Percentiles rank a stretch among this genome's conserved stretches.
Conservation (phyloP, 2,329 filamentous ascomycete genomes). For the Aspergillus terreus region DNA sequence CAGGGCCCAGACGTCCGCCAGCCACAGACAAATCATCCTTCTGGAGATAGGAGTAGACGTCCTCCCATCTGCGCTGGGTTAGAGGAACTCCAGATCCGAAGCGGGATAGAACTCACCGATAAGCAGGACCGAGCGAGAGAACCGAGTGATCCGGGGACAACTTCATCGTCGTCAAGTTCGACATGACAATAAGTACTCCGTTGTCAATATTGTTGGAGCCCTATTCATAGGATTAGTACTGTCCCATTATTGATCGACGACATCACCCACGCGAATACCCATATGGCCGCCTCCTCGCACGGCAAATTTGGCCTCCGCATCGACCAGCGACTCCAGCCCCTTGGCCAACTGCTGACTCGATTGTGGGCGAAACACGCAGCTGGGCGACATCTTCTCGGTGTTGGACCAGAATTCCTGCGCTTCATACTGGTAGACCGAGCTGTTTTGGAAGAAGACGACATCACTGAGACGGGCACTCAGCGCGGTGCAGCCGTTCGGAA, state of each 20-base stretch:
- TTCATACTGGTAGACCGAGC: slow-evolving; percentile 28
- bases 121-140: slow-evolving; percentile 26
- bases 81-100: background rate
- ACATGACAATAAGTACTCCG: slow-evolving; percentile 33
- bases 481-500: slow-evolving; percentile 15
- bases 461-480: slow-evolving; percentile 13
- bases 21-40: slow-evolving; percentile 18
- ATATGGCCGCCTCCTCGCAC: slow-evolving; percentile 34
- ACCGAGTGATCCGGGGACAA: slow-evolving; percentile 25
- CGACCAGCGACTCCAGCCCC: slow-evolving; percentile 19
- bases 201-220: slow-evolving; percentile 32
- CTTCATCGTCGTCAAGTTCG: slow-evolving; percentile 24
- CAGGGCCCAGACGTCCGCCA: slow-evolving; percentile 27
- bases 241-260: slow-evolving; percentile 1
- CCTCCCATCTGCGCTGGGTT: slow-evolving; percentile 22
- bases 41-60: slow-evolving; percentile 31
- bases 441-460: slow-evolving; percentile 20
- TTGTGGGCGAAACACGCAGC: slow-evolving; percentile 33
- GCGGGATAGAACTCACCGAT: slow-evolving; percentile 16
- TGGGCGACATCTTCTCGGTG: slow-evolving; percentile 30
- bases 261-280: slow-evolving; percentile 23
- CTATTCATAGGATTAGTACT: slow-evolving; percentile 6
- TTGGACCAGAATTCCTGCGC: slow-evolving; percentile 34
- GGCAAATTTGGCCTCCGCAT: slow-evolving; percentile 25
- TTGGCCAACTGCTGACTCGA: slow-evolving; percentile 22